These are phyloP conservation scores for Sungouiozyma intestinalis DNA, from an alignment of 805 yeast genomes.

Conservation along the genomic window DNA sequence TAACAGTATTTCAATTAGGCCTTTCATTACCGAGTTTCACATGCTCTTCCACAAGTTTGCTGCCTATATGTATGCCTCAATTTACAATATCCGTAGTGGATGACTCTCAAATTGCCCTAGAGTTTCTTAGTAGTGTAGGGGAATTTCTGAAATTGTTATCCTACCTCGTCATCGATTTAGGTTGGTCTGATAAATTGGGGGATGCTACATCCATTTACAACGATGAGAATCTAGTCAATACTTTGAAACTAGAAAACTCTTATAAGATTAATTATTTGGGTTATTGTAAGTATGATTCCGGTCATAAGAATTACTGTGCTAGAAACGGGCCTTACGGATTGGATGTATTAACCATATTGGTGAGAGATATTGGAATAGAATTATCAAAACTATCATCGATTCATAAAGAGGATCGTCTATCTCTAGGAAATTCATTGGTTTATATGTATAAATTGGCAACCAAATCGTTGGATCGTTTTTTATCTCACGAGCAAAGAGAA, in stretches of 20 bases:
- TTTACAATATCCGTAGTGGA: constrained; percentile 17
- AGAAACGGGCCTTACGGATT: constrained; percentile 14
- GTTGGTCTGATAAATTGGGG: constrained; percentile 12
- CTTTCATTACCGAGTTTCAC: constrained; percentile 20
- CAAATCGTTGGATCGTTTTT: constrained; percentile 12
- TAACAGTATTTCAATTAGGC: constrained; percentile 12
- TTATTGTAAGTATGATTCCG: constrained; percentile 16
- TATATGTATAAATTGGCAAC: constrained; percentile 18
- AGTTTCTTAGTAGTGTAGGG: constrained; percentile 16
- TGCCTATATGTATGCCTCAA: constrained; percentile 22
- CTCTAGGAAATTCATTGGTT: constrained; percentile 20
- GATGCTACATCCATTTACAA: constrained; percentile 9
- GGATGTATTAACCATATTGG: constrained; percentile 19
- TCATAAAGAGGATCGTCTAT: constrained; percentile 11
- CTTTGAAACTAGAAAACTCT: constrained; percentile 13
- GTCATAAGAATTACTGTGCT: constrained; percentile 14
- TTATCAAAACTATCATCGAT: constrained; percentile 16
- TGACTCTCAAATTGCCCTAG: constrained; percentile 14
- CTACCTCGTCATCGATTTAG: constrained; percentile 23
- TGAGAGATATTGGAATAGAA: constrained; percentile 25
- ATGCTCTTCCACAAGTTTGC: constrained; percentile 11
- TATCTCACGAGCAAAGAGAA: constrained; percentile 9
- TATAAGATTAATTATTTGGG: constrained; percentile 22
- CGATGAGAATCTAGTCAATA: constrained; percentile 21
- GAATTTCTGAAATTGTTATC: constrained; percentile 22